phyloP scores from a whole-genome alignment of 1,139 yeast species.

The Williopsis jadinii region DNA sequence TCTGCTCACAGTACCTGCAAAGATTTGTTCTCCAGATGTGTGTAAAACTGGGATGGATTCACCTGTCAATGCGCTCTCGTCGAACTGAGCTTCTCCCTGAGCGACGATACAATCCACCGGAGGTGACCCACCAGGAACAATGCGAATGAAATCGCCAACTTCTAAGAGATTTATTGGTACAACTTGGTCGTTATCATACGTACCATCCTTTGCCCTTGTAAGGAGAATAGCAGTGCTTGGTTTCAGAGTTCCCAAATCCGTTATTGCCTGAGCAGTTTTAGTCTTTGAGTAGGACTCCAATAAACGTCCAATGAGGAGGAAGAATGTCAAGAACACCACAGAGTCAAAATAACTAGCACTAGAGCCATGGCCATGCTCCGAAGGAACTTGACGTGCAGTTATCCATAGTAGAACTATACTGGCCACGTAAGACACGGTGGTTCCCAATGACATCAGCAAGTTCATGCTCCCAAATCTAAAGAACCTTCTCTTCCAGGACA shows the following conservation, averaged over 20 bases:
- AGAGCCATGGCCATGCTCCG: conserved; percentile 29
- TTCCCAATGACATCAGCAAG: conserved; percentile 63
- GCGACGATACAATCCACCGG: conserved; percentile 62
- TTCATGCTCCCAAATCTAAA: conserved; percentile 76
- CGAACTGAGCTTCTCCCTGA: conserved; percentile 52
- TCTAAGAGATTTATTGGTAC: conserved; percentile 51
- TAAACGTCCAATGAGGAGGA: conserved; percentile 61
- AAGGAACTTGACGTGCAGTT: conserved; percentile 34
- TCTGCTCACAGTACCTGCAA: conserved; percentile 64
- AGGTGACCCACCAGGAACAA: conserved; percentile 65
- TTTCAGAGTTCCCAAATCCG: conserved; percentile 44
- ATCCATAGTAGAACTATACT: conserved; percentile 51
- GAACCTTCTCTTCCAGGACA: conserved; percentile 48
- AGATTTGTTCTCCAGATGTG: conserved; percentile 51
- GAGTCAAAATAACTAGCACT: conserved; percentile 71
- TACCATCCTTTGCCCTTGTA: conserved; percentile 23
- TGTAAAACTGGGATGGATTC: conserved; percentile 50
- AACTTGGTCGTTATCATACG: conserved; percentile 28
- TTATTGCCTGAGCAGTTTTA: conserved; percentile 61
- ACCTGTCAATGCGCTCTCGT: conserved; percentile 76
- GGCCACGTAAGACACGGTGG: conserved; percentile 64
- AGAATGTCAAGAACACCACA: conserved; percentile 67
- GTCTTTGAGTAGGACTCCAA: conserved; percentile 61
- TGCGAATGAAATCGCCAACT: conserved; percentile 51
- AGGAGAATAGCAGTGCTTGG: conserved; percentile 45